phyloP scores from a whole-genome alignment of 2,329 filamentous ascomycete species.

The Tolypocladium album region DNA sequence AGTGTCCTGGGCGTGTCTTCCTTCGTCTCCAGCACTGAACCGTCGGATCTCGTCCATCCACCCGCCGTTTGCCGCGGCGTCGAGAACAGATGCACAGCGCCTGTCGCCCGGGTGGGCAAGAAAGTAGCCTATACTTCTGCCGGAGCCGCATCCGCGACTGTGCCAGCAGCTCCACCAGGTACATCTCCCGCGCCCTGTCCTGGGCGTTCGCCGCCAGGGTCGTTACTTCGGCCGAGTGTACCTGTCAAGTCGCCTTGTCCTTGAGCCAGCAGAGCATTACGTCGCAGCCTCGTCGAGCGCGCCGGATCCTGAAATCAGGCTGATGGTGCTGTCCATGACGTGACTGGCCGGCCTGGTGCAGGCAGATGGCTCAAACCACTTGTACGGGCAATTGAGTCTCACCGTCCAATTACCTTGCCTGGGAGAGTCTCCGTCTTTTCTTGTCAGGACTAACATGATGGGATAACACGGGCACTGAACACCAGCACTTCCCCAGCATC shows the following conservation, averaged over 20 bases:
- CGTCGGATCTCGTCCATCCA: not conserved
- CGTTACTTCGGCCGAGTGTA: not conserved
- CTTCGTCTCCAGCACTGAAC: not conserved
- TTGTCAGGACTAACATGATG: not conserved
- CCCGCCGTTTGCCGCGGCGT: not conserved
- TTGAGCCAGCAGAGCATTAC: not conserved
- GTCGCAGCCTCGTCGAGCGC: not conserved
- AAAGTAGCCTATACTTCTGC: not conserved
- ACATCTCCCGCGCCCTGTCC: not conserved
- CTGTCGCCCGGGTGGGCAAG: not conserved
- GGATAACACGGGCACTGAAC: not conserved
- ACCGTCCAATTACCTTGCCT: not conserved
- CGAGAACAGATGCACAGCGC: not conserved
- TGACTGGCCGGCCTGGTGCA: not conserved
- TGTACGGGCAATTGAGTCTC: not conserved
- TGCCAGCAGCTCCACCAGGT: conserved; percentile 2
- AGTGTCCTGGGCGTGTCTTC: not conserved
- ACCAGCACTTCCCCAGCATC: not conserved
- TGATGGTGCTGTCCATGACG: not conserved
- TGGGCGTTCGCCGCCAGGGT: not conserved
- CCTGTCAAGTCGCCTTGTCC: not conserved
- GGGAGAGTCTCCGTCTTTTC: not conserved
- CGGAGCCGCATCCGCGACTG: not conserved
- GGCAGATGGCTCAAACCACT: not conserved
- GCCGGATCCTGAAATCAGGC: not conserved